Percentiles rank a stretch among this genome's conserved stretches.
phyloP scores from a whole-genome alignment of 495 filamentous ascomycete species.

The Neurospora intermedia region DNA sequence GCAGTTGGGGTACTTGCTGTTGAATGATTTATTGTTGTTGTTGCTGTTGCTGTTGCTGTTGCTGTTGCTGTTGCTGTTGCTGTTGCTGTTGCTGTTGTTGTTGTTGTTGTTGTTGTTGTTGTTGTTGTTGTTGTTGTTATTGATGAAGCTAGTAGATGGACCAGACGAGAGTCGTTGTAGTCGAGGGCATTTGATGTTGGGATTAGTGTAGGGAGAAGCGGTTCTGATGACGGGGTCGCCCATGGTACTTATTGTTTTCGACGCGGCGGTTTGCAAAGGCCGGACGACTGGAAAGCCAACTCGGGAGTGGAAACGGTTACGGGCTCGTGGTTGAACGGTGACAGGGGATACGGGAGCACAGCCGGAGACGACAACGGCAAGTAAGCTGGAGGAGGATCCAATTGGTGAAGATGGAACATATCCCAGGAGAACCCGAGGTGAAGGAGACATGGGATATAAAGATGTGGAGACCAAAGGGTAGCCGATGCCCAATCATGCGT shows the following conservation, averaged over 20 bases:
- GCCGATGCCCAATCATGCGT: constrained; percentile 13
- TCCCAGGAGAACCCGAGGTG: constrained; percentile 15
- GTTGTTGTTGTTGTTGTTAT: background rate
- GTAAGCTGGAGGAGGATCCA: constrained; percentile 17
- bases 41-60: too few species aligned
- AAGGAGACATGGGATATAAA: constrained; percentile 18
- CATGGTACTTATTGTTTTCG: constrained; percentile 36
- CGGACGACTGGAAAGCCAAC: constrained; percentile 1
- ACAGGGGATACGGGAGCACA: constrained; percentile 15
- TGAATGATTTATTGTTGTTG: constrained; percentile 15
- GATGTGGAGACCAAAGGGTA: constrained; percentile 9
- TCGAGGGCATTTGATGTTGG: constrained; percentile 34
- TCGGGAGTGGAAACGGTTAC: background rate
- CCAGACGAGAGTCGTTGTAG: constrained; percentile 30
- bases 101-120: too few species aligned
- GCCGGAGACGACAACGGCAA: constrained; percentile 10
- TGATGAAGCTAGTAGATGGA: constrained; percentile 8
- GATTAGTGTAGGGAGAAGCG: constrained; percentile 40
- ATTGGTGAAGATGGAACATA: constrained; percentile 9
- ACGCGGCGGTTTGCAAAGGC: background rate
- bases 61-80: too few species aligned
- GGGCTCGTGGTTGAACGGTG: constrained; percentile 10
- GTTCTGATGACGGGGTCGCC: constrained; percentile 37
- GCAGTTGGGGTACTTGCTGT: constrained; percentile 25
- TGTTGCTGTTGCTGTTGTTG: too few species aligned